Evolutionary conservation across 2,329 filamentous ascomycete species (phyloP), one percentile per base, ranked within the genome.

Genomic region (Tolypocladium paradoxum): DNA sequence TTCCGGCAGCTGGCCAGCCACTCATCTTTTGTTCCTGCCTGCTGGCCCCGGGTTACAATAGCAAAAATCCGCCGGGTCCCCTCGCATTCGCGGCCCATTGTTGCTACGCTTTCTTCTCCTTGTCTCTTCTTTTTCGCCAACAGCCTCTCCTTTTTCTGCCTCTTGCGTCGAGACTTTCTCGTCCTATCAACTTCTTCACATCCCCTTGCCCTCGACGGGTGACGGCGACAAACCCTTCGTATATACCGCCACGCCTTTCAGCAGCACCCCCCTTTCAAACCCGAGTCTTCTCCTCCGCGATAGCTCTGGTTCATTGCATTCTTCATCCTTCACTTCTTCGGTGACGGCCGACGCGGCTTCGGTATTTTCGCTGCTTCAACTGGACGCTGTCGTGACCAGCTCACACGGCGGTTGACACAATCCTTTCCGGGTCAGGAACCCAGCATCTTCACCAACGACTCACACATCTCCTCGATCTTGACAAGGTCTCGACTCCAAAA

Each of bases 1-100:
- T 65, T 68, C 53, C 62, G 63, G 63, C 61, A 62, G 61, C 63
- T 66, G 61, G 61, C 31, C 46, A 47, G 54, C 56, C 38, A 36
- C 37, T 51, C 53, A 49, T 53, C 52, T 49, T 52, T 51, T 52
- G 48, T 38, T 45, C 24, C 24, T 3, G 22, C 40, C 40, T 8
- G 8, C 40, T 3, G 8, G 36, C 11, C 36, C 31, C 2, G 31
- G 31, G 31, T 12, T 33, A 20, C 20, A n/a, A 29, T 45, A 45
- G 24, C 55, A 45, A 45, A 31, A 24, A n/a, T 12, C 27, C 24
- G 40, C 24, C 31, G 31, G 9, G 4, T 9, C 11, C 31, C 24
- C 40, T 45, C 40, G 14, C 40, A 45, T 45, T 45, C 40, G n/a
- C 24, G 16, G 3, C 40, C 24, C 24, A n/a, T 45, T 45, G 40